These are phyloP conservation scores for Cercospora janseana DNA, from an alignment of 2,329 filamentous ascomycete species.

Conservation along the genomic window DNA sequence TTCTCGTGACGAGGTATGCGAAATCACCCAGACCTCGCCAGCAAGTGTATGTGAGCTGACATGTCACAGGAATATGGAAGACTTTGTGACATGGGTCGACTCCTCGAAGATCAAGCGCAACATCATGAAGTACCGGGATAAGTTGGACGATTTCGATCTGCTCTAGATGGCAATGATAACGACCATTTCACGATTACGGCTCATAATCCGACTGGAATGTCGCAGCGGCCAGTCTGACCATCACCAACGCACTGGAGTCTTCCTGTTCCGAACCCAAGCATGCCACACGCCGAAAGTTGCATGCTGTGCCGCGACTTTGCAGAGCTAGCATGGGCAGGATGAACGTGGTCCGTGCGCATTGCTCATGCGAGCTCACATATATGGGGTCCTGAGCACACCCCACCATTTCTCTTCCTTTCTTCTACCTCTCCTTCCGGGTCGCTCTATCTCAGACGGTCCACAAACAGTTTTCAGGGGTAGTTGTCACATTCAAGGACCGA, in stretches of 20 bases:
- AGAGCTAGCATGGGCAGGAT: slow-evolving; percentile 12
- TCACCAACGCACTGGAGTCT: too few relatives aligned
- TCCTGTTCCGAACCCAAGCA: neutral
- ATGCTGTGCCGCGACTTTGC: slow-evolving; percentile 11
- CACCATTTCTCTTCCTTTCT: slow-evolving; percentile 13
- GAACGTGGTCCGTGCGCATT: slow-evolving; percentile 9
- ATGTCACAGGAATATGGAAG: slow-evolving; percentile 70
- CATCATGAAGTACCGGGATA: slow-evolving; percentile 91
- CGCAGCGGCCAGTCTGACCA: too few relatives aligned
- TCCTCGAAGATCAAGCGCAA: slow-evolving; percentile 96
- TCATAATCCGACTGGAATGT: neutral
- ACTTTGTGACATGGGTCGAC: slow-evolving; percentile 95
- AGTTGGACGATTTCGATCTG: slow-evolving; percentile 93
- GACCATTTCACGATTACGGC: neutral
- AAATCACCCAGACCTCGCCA: neutral
- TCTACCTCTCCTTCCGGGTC: neutral
- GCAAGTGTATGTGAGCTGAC: slow-evolving; percentile 1
- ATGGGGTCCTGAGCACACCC: slow-evolving; percentile 16
- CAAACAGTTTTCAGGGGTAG: neutral
- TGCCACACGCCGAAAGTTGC: neutral
- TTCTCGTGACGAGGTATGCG: slow-evolving; percentile 67
- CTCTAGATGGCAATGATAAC: slow-evolving; percentile 52
- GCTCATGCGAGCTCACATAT: slow-evolving; percentile 16
- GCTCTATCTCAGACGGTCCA: neutral
- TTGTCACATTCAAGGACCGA: too few relatives aligned